Conservation (phyloP, 495 filamentous ascomycete species). For the Elasticomyces elasticus region DNA sequence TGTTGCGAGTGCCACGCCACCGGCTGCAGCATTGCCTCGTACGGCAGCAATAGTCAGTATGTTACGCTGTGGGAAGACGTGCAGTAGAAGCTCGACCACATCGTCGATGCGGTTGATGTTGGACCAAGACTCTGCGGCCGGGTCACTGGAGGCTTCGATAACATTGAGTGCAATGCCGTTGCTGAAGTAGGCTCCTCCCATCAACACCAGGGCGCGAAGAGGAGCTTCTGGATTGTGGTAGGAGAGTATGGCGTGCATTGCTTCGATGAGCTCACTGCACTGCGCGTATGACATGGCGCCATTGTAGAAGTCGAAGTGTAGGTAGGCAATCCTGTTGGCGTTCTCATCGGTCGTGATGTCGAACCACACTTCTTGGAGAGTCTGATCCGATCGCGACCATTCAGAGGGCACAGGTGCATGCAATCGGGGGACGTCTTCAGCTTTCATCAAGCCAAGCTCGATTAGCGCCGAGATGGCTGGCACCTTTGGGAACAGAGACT, state of each 20-base stretch:
- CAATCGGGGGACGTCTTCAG: not conserved
- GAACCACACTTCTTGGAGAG: slow-evolving; percentile 15
- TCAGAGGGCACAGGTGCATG: not conserved
- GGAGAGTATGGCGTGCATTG: slow-evolving; percentile 10
- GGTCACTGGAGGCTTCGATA: slow-evolving; percentile 5
- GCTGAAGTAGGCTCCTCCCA: slow-evolving; percentile 18
- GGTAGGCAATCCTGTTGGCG: slow-evolving; percentile 5
- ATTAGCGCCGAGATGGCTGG: slow-evolving; percentile 3
- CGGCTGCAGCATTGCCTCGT: slow-evolving; percentile 15
- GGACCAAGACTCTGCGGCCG: slow-evolving; percentile 8
- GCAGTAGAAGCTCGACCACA: slow-evolving; percentile 7
- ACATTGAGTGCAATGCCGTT: slow-evolving; percentile 20
- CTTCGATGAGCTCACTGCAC: slow-evolving; percentile 9
- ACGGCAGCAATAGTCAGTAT: slow-evolving; percentile 14
- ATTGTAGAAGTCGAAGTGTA: slow-evolving; percentile 19
- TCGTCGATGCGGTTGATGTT: slow-evolving; percentile 18
- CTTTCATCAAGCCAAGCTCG: slow-evolving; percentile 4
- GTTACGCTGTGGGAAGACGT: slow-evolving; percentile 6
- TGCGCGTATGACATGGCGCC: slow-evolving; percentile 13
- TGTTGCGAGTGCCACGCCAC: slow-evolving; percentile 14
- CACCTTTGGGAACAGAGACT: slow-evolving; percentile 9
- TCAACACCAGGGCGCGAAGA: slow-evolving; percentile 9
- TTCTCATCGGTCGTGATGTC: slow-evolving; percentile 4
- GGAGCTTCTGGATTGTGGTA: not conserved
- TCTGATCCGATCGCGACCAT: not conserved